These are phyloP conservation scores for Abrus pulchellus DNA, from an alignment of 306 rosid species.

Conservation along the genomic window DNA sequence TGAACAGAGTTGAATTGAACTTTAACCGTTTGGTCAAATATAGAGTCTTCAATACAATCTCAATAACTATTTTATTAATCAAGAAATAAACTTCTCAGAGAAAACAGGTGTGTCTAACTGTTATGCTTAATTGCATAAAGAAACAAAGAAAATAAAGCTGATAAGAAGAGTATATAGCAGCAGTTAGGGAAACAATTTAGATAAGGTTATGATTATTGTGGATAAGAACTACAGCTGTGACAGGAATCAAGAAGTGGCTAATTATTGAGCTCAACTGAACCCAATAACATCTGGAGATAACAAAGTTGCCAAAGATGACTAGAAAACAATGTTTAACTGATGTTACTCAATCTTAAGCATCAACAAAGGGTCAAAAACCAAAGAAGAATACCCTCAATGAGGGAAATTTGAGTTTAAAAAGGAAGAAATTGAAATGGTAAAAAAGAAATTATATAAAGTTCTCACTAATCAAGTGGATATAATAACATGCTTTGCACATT, in stretches of 20 bases:
- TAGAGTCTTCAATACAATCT: not conserved
- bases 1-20: not conserved
- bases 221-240: constrained; percentile 15
- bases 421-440: constrained; percentile 4
- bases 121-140: not conserved
- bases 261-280: constrained; percentile 44
- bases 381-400: not conserved
- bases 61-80: not conserved
- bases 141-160: not conserved
- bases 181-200: not conserved
- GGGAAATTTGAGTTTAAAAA: not conserved
- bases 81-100: not conserved
- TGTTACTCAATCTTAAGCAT: constrained; percentile 6
- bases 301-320: constrained; percentile 46
- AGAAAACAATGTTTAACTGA: constrained; percentile 30
- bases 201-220: constrained; percentile 10
- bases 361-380: constrained; percentile 15
- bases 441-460: not conserved
- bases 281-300: constrained; percentile 37
- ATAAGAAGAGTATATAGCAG: not conserved
- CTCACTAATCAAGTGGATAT: constrained; percentile 13
- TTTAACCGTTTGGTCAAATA: not conserved
- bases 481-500: constrained; percentile 19
- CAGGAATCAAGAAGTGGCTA: constrained; percentile 18
- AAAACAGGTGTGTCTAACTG: not conserved